phyloP scores from a whole-genome alignment of 2,329 filamentous ascomycete species.

The Epichloe amarillans region DNA sequence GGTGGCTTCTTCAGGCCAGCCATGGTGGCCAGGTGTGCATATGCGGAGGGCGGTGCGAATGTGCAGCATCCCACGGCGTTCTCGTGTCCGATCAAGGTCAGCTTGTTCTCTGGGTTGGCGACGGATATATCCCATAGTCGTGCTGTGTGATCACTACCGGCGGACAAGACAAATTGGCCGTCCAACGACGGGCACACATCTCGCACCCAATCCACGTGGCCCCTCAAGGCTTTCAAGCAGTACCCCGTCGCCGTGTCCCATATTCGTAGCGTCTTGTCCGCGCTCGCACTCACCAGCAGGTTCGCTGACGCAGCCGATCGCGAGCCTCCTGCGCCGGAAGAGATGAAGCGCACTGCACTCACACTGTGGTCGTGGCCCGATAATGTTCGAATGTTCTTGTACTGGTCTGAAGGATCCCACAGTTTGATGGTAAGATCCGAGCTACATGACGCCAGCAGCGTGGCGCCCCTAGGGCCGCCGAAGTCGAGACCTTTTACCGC shows the following conservation, averaged over 20 bases:
- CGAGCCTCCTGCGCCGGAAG: conserved; percentile 63
- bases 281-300: conserved; percentile 68
- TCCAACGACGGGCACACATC: conserved; percentile 74
- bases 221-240: conserved; percentile 72
- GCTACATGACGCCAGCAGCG: conserved; percentile 49
- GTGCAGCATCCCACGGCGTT: conserved; percentile 76
- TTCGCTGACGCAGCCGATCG: conserved; percentile 64
- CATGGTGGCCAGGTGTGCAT: conserved; percentile 61
- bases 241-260: conserved; percentile 90
- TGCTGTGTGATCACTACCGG: conserved; percentile 67
- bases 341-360: conserved; percentile 74
- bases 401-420: conserved; percentile 85
- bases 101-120: conserved; percentile 51
- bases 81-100: conserved; percentile 72
- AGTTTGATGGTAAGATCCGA: conserved; percentile 85
- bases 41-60: conserved; percentile 68
- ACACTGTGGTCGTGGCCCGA: conserved; percentile 86
- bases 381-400: conserved; percentile 87
- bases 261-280: conserved; percentile 71
- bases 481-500: conserved; percentile 76
- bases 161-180: conserved; percentile 67
- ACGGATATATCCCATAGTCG: conserved; percentile 72
- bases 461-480: conserved; percentile 69
- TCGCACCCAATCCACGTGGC: conserved; percentile 78
- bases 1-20: conserved; percentile 78